Evolutionary conservation across 129 eudicot genomes (phyloP).

Genomic region (Chrysanthemum seticuspe): DNA sequence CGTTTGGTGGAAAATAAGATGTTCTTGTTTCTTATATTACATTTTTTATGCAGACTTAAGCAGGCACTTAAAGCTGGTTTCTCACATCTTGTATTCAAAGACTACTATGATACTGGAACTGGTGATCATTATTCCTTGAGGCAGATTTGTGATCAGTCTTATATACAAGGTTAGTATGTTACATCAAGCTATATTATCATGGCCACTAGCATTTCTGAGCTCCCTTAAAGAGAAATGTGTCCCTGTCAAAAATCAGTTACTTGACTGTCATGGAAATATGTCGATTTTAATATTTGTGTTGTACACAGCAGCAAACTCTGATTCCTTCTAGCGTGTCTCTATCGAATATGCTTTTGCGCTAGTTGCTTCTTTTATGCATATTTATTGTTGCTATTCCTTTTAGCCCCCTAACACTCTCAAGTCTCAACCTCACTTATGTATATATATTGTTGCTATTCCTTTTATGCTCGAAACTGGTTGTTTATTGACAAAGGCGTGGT

Average conservation of each 20-base stretch:
- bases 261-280: not conserved
- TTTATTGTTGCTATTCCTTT: too few species aligned
- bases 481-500: too few species aligned
- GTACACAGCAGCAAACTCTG: too few species aligned
- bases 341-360: too few species aligned
- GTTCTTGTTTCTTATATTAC: conserved; percentile 1
- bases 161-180: conserved; percentile 61
- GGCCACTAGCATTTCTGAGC: not conserved
- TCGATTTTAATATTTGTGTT: not conserved
- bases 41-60: conserved; percentile 54
- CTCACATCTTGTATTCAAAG: conserved; percentile 82
- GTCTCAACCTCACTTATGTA: too few species aligned
- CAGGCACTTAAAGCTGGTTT: conserved; percentile 90
- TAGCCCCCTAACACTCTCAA: too few species aligned
- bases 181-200: not conserved
- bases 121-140: conserved; percentile 92
- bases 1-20: not conserved
- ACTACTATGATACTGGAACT: conserved; percentile 45
- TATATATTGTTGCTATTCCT: too few species aligned
- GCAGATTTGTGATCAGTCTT: conserved; percentile 89
- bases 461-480: too few species aligned
- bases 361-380: too few species aligned
- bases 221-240: not conserved
- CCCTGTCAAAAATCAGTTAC: not conserved
- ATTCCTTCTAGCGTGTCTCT: too few species aligned